phyloP scores from a whole-genome alignment of 768 basidiomycete species.

The Pholiota conissans region DNA sequence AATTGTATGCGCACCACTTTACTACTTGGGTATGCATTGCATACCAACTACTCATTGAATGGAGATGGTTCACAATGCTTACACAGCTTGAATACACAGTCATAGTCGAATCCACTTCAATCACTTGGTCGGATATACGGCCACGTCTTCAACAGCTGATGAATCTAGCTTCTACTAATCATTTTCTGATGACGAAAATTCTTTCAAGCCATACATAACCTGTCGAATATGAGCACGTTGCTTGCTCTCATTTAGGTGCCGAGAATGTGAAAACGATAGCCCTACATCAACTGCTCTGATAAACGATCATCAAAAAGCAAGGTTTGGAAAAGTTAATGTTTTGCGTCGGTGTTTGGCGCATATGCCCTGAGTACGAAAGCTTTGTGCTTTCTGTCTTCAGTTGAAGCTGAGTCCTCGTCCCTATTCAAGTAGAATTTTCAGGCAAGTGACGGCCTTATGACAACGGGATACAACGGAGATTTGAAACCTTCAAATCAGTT shows the following conservation, averaged over 20 bases:
- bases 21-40: not conserved
- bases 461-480: not conserved
- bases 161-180: not conserved
- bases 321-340: not conserved
- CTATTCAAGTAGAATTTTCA: not conserved
- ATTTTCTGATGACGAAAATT: not conserved
- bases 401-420: not conserved
- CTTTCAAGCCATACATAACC: not conserved
- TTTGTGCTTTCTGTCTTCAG: not conserved
- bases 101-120: not conserved
- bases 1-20: not conserved
- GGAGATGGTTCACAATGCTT: not conserved
- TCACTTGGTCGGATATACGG: not conserved
- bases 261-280: not conserved
- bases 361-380: not conserved
- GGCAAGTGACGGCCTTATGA: not conserved
- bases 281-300: not conserved
- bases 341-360: not conserved
- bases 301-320: not conserved
- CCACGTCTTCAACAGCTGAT: not conserved
- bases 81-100: not conserved
- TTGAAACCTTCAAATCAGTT: not conserved
- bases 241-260: not conserved
- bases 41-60: not conserved
- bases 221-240: not conserved